Percentiles rank a stretch among this genome's conserved stretches.
Conservation (phyloP, 73 alveolate species). For the Uronychia binucleata region DNA sequence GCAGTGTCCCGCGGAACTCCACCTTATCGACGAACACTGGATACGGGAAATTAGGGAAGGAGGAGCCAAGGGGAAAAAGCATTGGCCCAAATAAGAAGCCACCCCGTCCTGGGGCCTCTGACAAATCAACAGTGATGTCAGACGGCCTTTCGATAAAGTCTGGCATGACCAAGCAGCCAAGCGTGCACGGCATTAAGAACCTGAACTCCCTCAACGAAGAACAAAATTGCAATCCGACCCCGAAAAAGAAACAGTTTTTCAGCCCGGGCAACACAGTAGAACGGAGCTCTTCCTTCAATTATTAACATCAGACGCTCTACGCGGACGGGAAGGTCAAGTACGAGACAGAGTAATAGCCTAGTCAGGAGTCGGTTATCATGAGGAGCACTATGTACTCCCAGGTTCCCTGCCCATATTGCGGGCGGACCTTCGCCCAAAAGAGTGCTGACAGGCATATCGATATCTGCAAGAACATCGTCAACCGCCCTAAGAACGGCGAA, state of each 20-base stretch:
- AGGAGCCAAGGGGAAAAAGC: neutral
- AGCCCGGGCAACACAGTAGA: neutral
- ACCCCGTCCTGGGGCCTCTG: neutral
- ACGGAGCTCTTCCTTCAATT: neutral
- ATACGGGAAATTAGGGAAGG: neutral
- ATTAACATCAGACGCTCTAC: neutral
- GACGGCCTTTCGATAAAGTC: neutral
- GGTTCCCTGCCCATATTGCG: constrained; percentile 38
- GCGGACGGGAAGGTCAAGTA: neutral
- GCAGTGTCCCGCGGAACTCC: neutral
- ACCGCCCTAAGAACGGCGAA: constrained; percentile 18
- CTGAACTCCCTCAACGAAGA: neutral
- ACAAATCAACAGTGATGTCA: neutral
- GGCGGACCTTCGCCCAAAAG: constrained; percentile 21
- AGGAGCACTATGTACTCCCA: constrained; percentile 22
- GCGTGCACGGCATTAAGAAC: neutral
- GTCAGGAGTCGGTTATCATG: constrained; percentile 22
- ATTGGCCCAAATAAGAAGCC: neutral
- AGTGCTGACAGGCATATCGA: constrained; percentile 38
- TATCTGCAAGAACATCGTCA: constrained; percentile 19
- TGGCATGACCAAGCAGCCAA: neutral
- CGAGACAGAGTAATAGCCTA: neutral
- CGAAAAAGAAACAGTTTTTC: neutral
- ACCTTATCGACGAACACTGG: neutral
- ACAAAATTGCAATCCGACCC: neutral